These are phyloP conservation scores for Inosperma sp. DNA, from an alignment of 768 basidiomycete species.

Conservation along the genomic window DNA sequence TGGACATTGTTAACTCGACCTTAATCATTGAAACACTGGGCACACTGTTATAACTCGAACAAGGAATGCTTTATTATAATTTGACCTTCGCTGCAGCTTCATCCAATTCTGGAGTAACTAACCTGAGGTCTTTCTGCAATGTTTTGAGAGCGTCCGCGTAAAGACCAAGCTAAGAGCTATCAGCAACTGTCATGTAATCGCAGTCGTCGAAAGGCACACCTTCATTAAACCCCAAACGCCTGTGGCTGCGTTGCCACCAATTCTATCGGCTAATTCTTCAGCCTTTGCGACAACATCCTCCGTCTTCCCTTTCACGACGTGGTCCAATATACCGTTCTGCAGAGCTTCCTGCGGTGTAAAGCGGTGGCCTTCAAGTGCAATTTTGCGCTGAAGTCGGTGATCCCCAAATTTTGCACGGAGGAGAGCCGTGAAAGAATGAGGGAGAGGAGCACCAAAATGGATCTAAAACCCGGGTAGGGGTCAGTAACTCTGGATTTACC, in stretches of 20 bases:
- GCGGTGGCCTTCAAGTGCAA: slow-evolving; percentile 74
- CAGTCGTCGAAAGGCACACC: slow-evolving; percentile 35
- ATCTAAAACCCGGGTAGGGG: slow-evolving; percentile 38
- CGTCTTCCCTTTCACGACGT: slow-evolving; percentile 59
- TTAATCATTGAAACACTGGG: too few species aligned
- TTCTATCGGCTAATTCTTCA: slow-evolving; percentile 51
- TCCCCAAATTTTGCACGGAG: slow-evolving; percentile 61
- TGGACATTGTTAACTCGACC: too few species aligned
- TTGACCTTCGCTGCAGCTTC: slow-evolving; percentile 49
- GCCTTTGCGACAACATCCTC: slow-evolving; percentile 59
- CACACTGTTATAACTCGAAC: too few species aligned
- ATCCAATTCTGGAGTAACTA: slow-evolving; percentile 35
- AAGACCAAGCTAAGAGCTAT: slow-evolving; percentile 41
- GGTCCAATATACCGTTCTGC: slow-evolving; percentile 62
- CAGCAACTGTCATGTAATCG: neutral
- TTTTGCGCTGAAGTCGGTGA: slow-evolving; percentile 56
- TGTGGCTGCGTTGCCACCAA: slow-evolving; percentile 45
- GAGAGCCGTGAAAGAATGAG: slow-evolving; percentile 63
- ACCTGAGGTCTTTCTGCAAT: slow-evolving; percentile 36
- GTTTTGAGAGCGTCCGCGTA: slow-evolving; percentile 51
- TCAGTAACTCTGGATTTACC: neutral
- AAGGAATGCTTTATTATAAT: slow-evolving; percentile 25
- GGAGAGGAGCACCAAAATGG: slow-evolving; percentile 80
- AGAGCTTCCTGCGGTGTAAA: slow-evolving; percentile 73
- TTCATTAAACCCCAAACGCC: slow-evolving; percentile 77